A percentile compares a stretch with the other conserved stretches of the same genome.
Evolutionary conservation across 1,139 yeast genomes (phyloP).

Genomic region (Scheffersomyces illinoinensis): DNA sequence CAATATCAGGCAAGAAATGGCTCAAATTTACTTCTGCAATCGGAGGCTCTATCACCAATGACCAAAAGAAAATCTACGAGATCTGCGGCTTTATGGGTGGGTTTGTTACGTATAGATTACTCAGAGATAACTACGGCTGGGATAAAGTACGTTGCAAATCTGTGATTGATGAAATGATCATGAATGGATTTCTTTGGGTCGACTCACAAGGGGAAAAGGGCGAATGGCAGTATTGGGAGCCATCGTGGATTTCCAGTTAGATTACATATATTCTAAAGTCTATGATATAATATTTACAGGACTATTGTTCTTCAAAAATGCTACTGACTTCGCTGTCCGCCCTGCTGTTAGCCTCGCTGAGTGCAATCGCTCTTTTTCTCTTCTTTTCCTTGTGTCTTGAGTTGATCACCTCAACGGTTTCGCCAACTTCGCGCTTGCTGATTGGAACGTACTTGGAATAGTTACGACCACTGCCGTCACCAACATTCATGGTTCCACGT

Average conservation of each 20-base stretch:
- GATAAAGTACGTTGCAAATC: slow-evolving; percentile 57
- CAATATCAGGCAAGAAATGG: slow-evolving; percentile 40
- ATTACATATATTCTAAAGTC: neutral
- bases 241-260: slow-evolving; percentile 34
- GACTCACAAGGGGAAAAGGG: slow-evolving; percentile 54
- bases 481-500: slow-evolving; percentile 52
- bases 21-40: slow-evolving; percentile 37
- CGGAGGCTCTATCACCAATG: slow-evolving; percentile 41
- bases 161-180: slow-evolving; percentile 75
- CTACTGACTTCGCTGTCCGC: neutral
- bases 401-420: slow-evolving; percentile 65
- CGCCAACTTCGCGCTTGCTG: slow-evolving; percentile 57
- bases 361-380: slow-evolving; percentile 15
- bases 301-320: neutral
- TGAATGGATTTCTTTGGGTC: slow-evolving; percentile 81
- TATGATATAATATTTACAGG: neutral
- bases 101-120: slow-evolving; percentile 60
- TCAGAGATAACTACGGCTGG: slow-evolving; percentile 79
- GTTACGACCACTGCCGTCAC: slow-evolving; percentile 71
- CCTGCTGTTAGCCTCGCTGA: neutral
- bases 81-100: slow-evolving; percentile 69
- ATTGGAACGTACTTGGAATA: slow-evolving; percentile 60
- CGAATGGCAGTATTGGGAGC: slow-evolving; percentile 67
- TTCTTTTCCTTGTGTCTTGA: slow-evolving; percentile 57
- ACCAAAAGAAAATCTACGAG: slow-evolving; percentile 70